Base-by-base conservation (phyloP, 192 early-diverging fungal genomes). In the Phlyctochytrium planicorne region DNA sequence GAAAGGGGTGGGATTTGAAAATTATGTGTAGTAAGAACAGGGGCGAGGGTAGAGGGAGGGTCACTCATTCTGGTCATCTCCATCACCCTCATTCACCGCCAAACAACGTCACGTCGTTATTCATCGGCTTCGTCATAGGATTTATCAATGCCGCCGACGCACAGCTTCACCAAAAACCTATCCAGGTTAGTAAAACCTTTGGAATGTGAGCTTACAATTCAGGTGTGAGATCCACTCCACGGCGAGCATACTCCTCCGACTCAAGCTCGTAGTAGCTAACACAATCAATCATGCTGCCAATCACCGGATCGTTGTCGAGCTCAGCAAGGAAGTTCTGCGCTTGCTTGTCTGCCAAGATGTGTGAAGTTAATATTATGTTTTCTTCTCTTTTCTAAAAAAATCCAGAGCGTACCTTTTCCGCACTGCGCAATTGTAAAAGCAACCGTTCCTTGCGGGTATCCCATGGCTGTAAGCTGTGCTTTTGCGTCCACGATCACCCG, bases 391-490 rank as follows among this genome's bases (percentile, higher is more conserved):
- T n/a, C n/a, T n/a, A n/a, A n/a, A n/a, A n/a, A n/a, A n/a, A n/a
- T n/a, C n/a, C n/a, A n/a, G n/a, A n/a, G n/a, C 25, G 27, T 17
- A 52, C 70, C 73, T 52, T 65, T 75, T 0, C 73, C 73, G 25
- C 69, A 61, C 33, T 75, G 73, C 17, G 63, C 73, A 63, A 75
- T 65, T 60, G 69, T 62, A 59, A 75, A 60, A 27, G 67, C 73
- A 10, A 66, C 57, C 6, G 73, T 63, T 17, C 34, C 32, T 1
- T 53, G 37, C 14, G 67, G 67, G 56, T 70, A 75, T 34, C 73
- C 62, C 34, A 68, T 66, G 1, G 16, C 4, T 2, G 10, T 2
- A 0, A 75, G 62, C 17, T 52, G 50, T 2, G 59, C 53, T 52
- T 62, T 75, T 29, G 63, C 37, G 10, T 20, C 36, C 2, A 47